Evolutionary conservation across 352 stramenopile species (phyloP).

Genomic region (Aphanomyces invadans): DNA sequence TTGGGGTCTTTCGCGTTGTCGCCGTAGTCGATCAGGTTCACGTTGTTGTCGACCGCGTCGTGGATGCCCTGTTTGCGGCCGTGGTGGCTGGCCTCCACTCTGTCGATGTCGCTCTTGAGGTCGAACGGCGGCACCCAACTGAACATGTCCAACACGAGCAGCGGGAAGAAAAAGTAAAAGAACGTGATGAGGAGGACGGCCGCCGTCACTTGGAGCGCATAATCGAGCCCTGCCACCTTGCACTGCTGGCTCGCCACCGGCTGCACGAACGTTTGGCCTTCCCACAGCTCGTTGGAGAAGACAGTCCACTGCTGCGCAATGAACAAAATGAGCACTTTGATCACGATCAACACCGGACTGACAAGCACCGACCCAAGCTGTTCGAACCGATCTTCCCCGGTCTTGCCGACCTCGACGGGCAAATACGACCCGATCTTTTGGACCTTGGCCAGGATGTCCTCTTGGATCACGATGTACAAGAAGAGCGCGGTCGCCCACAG

Average conservation of each 20-base stretch:
- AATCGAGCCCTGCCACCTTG: constrained; percentile 32
- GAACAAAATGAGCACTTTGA: constrained; percentile 56
- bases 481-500: constrained; percentile 39
- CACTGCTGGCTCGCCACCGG: constrained; percentile 18
- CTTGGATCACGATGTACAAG: constrained; percentile 52
- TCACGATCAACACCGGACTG: constrained; percentile 42
- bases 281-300: constrained; percentile 30
- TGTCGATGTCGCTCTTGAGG: constrained; percentile 30
- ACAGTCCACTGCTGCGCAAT: constrained; percentile 36
- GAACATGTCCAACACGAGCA: constrained; percentile 50
- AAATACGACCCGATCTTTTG: constrained; percentile 46
- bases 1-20: not conserved
- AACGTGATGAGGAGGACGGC: constrained; percentile 39
- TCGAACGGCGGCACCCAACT: constrained; percentile 47
- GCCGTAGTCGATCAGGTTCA: constrained; percentile 33
- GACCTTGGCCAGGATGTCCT: constrained; percentile 46
- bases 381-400: constrained; percentile 31
- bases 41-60: constrained; percentile 48
- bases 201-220: constrained; percentile 33
- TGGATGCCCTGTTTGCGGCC: constrained; percentile 34
- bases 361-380: constrained; percentile 44
- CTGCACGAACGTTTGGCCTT: constrained; percentile 21
- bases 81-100: constrained; percentile 31
- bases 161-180: constrained; percentile 44
- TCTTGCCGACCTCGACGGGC: constrained; percentile 35